Evolutionary conservation across 345 rosid species (phyloP), one percentile per base, ranked within the genome.

Genomic region (Gossypium mustelinum): DNA sequence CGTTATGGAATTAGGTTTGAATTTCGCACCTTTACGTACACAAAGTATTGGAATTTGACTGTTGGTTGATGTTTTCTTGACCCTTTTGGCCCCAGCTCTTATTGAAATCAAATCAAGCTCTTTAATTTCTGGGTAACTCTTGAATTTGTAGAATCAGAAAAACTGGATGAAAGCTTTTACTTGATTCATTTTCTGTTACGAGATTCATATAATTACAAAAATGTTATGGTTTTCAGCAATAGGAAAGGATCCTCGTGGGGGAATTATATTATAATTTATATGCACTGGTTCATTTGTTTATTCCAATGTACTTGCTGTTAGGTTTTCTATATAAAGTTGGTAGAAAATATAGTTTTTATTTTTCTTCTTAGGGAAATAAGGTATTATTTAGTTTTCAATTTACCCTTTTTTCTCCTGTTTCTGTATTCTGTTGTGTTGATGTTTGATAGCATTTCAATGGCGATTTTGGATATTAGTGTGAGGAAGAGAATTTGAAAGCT

Each of bases 401-500:
- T 22, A 45, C 55, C 72, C 14, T 50, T 68, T 68, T 16, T 25
- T 24, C 2, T 11, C 25, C 12, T 24, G 39, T 13, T 22, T 68
- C 12, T 68, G 29, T 14, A 22, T 24, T 11, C 14, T 9, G 4
- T 65, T 20, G 24, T n/a, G 18, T 45, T 67, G 34, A 22, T 67
- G 39, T 48, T 47, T 47, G n/a, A 67, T 47, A 16, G 56, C 71
- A 67, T 47, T 67, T 67, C 18, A 12, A 24, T 47, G 71, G 1
- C 29, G 13, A 7, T 45, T 18, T 45, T 67, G 12, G 11, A 11
- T 47, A 22, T 72, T 65, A 63, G 54, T 75, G 60, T 25, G 72
- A 76, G 80, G 86, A 59, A 72, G 61, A 69, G 75, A 64, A 57
- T 64, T 77, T 39, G 0, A 9, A 44, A 58, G 39, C 72, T 70